Conservation (phyloP, 1,139 yeast species). For the Sugiyamaella pinicola region DNA sequence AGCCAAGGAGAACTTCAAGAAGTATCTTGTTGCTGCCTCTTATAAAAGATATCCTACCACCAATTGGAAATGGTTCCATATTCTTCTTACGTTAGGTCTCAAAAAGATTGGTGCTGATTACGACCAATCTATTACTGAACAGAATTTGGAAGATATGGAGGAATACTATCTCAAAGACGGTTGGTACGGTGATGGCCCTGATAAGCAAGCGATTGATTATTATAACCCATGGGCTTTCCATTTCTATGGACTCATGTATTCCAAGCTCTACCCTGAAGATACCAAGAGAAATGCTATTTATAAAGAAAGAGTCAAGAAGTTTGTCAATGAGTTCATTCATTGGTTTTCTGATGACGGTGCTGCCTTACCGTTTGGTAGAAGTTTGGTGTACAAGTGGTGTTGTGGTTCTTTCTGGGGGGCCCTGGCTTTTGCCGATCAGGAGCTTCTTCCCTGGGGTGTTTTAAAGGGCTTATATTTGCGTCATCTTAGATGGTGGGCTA, state of each 20-base stretch:
- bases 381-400: slow-evolving; percentile 39
- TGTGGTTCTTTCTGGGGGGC: slow-evolving; percentile 41
- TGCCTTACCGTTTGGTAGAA: slow-evolving; percentile 40
- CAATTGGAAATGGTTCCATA: slow-evolving; percentile 42
- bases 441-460: slow-evolving; percentile 36
- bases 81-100: slow-evolving; percentile 39
- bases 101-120: slow-evolving; percentile 34
- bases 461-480: slow-evolving; percentile 39
- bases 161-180: slow-evolving; percentile 38
- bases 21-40: slow-evolving; percentile 34
- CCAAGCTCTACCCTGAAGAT: slow-evolving; percentile 30
- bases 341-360: slow-evolving; percentile 40
- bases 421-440: slow-evolving; percentile 35
- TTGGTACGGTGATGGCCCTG: slow-evolving; percentile 39
- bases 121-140: slow-evolving; percentile 31
- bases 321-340: slow-evolving; percentile 35
- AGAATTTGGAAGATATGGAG: slow-evolving; percentile 35
- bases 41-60: slow-evolving; percentile 29
- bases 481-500: slow-evolving; percentile 41
- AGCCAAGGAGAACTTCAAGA: slow-evolving; percentile 31
- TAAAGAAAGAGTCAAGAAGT: slow-evolving; percentile 32
- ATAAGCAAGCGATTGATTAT: slow-evolving; percentile 37
- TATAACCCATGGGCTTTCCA: slow-evolving; percentile 43
- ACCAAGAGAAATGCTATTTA: slow-evolving; percentile 29
- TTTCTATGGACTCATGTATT: slow-evolving; percentile 38